Evolutionary conservation across 208 protist species (phyloP).

Genomic region (Acanthamoeba triangularis): DNA sequence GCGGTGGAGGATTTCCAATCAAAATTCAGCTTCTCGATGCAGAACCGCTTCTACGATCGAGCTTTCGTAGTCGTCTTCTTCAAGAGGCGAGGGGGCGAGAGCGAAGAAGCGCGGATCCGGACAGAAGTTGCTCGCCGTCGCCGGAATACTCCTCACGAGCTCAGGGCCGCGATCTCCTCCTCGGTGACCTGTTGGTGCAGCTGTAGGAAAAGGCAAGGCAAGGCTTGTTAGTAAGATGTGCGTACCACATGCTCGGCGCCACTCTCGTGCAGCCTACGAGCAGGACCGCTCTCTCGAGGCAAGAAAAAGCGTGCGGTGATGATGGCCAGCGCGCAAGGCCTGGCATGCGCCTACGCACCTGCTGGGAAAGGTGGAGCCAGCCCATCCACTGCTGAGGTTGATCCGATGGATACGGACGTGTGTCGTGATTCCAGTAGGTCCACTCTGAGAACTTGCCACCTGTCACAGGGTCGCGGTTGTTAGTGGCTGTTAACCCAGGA

Average conservation of each 20-base stretch:
- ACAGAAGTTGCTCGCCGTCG: neutral
- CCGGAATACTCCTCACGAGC: neutral
- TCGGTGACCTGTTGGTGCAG: neutral
- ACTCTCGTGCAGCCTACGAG: no score
- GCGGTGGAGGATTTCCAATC: neutral
- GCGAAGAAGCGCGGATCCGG: neutral
- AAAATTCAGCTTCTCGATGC: neutral
- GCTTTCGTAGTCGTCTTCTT: neutral
- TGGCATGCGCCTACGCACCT: neutral
- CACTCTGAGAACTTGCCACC: neutral
- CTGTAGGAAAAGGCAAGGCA: neutral
- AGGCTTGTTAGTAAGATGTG: no score
- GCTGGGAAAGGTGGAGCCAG: slow-evolving; percentile 7
- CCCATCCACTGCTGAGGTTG: slow-evolving; percentile 19
- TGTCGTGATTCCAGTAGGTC: slow-evolving; percentile 45
- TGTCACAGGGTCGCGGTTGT: no score
- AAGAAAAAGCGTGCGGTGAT: neutral
- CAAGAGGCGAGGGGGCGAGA: neutral
- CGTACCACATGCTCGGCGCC: no score
- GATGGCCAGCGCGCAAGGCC: neutral
- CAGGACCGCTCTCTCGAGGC: no score
- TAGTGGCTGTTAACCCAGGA: no score
- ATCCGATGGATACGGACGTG: neutral
- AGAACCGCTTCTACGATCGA: no score
- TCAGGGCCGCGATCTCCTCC: slow-evolving; percentile 38